Conservation (phyloP, 2,329 filamentous ascomycete species). For the Nigrospora sphaerica region DNA sequence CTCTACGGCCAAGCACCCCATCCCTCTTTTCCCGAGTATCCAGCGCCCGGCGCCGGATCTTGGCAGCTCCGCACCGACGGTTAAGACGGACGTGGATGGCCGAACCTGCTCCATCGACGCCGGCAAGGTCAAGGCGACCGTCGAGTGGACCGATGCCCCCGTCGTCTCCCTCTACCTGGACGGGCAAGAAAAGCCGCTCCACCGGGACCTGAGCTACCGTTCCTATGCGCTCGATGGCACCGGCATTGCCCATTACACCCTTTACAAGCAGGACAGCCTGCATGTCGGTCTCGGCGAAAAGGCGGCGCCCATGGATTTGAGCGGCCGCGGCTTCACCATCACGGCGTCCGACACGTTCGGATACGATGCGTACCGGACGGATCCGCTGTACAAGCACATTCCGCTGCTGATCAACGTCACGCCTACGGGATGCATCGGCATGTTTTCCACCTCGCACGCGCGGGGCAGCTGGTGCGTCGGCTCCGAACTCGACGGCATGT, state of each 20-base stretch:
- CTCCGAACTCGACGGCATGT: slow-evolving; percentile 68
- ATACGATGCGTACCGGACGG: slow-evolving; percentile 63
- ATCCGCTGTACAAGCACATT: slow-evolving; percentile 71
- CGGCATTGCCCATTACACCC: slow-evolving; percentile 59
- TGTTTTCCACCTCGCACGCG: slow-evolving; percentile 61
- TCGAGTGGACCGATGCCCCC: slow-evolving; percentile 54
- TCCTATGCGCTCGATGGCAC: slow-evolving; percentile 57
- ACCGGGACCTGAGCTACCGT: slow-evolving; percentile 56
- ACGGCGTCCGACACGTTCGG: slow-evolving; percentile 67
- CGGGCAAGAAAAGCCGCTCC: slow-evolving; percentile 43
- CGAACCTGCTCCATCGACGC: slow-evolving; percentile 35
- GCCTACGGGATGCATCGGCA: slow-evolving; percentile 54
- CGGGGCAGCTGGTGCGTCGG: slow-evolving; percentile 61
- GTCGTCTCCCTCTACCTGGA: slow-evolving; percentile 48
- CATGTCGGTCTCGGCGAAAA: slow-evolving; percentile 67
- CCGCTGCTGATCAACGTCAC: slow-evolving; percentile 65
- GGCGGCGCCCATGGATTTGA: slow-evolving; percentile 65
- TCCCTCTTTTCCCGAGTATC: slow-evolving; percentile 59
- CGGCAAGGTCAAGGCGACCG: slow-evolving; percentile 41
- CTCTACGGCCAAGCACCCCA: slow-evolving; percentile 50
- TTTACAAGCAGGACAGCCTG: slow-evolving; percentile 54
- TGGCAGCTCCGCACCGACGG: slow-evolving; percentile 17
- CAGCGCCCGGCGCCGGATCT: slow-evolving; percentile 32
- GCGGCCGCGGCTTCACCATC: slow-evolving; percentile 57
- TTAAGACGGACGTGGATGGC: slow-evolving; percentile 21